Conservation (phyloP, 2,329 filamentous ascomycete species). For the Rhexocercosporidium sp. region DNA sequence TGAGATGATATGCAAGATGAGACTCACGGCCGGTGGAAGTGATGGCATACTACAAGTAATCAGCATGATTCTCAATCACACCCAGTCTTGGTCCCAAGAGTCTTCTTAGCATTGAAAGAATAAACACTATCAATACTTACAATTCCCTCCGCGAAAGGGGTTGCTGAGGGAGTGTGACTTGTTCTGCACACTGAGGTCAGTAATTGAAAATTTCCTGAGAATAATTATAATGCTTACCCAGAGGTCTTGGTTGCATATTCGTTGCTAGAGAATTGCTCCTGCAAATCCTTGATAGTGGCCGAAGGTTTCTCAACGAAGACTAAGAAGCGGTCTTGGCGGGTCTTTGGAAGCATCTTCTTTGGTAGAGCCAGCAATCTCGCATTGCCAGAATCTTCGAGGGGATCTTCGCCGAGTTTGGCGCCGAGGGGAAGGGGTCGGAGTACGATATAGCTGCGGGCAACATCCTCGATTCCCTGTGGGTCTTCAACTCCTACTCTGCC, state of each 20-base stretch:
- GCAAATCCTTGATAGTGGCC: conserved; percentile 69
- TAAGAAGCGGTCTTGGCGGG: conserved; percentile 73
- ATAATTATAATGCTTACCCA: conserved; percentile 47
- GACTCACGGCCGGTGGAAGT: conserved; percentile 73
- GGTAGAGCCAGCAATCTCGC: conserved; percentile 78
- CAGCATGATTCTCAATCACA: not conserved
- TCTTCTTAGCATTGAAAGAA: not conserved
- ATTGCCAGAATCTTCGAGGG: conserved; percentile 58
- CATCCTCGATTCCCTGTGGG: conserved; percentile 70
- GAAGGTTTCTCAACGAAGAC: conserved; percentile 81
- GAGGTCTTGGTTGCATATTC: conserved; percentile 79
- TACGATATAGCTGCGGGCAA: conserved; percentile 80
- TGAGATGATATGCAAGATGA: conserved; percentile 81
- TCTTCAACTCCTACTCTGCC: conserved; percentile 76
- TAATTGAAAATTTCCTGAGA: not conserved
- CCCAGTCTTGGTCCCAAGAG: not conserved
- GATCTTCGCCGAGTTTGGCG: conserved; percentile 64
- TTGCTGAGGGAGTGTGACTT: conserved; percentile 67
- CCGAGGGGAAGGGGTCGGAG: conserved; percentile 73
- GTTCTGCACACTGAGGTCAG: conserved; percentile 50
- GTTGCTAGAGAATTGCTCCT: conserved; percentile 67
- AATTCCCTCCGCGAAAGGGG: conserved; percentile 81
- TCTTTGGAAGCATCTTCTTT: conserved; percentile 81
- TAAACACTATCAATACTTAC: not conserved
- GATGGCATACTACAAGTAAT: conserved; percentile 64